Evolutionary conservation across 2,329 filamentous ascomycete genomes (phyloP).

Genomic region (Eutypella sp.): DNA sequence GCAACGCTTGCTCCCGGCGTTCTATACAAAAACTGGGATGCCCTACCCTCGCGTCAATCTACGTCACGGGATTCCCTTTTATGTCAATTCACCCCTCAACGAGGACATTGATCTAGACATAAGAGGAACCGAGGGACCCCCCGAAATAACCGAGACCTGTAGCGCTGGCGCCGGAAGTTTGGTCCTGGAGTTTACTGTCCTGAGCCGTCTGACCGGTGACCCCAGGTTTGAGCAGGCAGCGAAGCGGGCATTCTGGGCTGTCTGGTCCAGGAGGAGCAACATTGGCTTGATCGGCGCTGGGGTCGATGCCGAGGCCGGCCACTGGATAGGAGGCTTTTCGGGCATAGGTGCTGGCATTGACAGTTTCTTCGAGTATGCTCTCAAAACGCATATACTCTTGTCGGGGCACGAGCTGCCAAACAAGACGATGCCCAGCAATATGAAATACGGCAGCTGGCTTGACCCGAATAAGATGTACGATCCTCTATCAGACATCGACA

Average conservation of each 20-base stretch:
- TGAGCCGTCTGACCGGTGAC: slow-evolving; percentile 85
- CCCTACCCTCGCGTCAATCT: slow-evolving; percentile 95
- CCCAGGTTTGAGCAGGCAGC: slow-evolving; percentile 81
- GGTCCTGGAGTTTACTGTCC: slow-evolving; percentile 85
- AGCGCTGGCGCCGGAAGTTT: slow-evolving; percentile 95
- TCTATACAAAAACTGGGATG: slow-evolving; percentile 84
- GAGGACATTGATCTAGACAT: slow-evolving; percentile 41
- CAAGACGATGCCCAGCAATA: slow-evolving; percentile 36
- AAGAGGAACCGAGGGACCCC: slow-evolving; percentile 33
- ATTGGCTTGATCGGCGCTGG: slow-evolving; percentile 87
- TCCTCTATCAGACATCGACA: slow-evolving; percentile 58
- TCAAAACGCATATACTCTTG: slow-evolving; percentile 88
- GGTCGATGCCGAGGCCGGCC: slow-evolving; percentile 84
- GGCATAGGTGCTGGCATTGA: slow-evolving; percentile 95
- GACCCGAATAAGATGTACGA: slow-evolving; percentile 59
- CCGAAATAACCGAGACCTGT: slow-evolving; percentile 91
- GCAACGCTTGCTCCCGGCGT: slow-evolving; percentile 80
- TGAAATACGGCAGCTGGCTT: slow-evolving; percentile 40
- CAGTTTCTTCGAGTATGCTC: slow-evolving; percentile 96
- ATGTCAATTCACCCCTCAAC: slow-evolving; percentile 78
- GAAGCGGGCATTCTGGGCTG: slow-evolving; percentile 92
- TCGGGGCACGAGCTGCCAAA: slow-evolving; percentile 66
- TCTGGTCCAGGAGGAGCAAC: slow-evolving; percentile 83
- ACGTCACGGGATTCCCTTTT: slow-evolving; percentile 86
- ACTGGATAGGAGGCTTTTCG: slow-evolving; percentile 85